Conservation (phyloP, 2,329 filamentous ascomycete genomes). For the Diaporthe sp. region DNA sequence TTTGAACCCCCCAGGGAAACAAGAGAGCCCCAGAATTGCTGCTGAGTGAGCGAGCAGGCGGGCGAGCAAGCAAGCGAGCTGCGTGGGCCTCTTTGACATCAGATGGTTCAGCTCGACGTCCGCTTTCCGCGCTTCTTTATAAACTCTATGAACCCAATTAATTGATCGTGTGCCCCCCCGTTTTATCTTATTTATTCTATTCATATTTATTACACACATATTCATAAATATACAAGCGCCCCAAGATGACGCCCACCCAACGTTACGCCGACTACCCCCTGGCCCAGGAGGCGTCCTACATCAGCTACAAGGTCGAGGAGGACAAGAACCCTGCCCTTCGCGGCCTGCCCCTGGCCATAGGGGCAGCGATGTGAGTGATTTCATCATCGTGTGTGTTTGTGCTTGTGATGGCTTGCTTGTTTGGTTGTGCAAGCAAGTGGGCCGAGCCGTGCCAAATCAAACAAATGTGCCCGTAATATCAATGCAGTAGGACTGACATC, state of each 20-base stretch:
- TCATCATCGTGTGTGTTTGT: not conserved
- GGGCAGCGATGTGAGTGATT: conserved; percentile 50
- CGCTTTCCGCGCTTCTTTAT: too few species aligned
- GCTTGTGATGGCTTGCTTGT: not conserved
- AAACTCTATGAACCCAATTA: conserved; percentile 15
- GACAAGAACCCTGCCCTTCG: conserved; percentile 79
- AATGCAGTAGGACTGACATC: conserved; percentile 16
- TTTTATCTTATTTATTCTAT: not conserved
- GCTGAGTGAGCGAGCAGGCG: not conserved
- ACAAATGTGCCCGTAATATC: too few species aligned
- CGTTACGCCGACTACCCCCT: conserved; percentile 61
- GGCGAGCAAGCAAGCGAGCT: too few species aligned
- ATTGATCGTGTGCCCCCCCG: not conserved
- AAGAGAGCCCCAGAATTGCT: not conserved
- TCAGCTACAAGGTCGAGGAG: conserved; percentile 51
- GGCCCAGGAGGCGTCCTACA: conserved; percentile 54
- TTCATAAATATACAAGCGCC: not conserved
- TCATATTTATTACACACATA: not conserved
- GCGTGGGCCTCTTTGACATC: not conserved
- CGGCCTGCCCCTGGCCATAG: conserved; percentile 74
- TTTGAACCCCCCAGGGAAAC: not conserved
- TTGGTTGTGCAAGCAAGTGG: not conserved
- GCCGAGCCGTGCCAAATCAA: not conserved
- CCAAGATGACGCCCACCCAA: conserved; percentile 31
- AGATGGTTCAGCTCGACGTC: conserved; percentile 2